Percentiles rank a stretch among this genome's conserved stretches.
phyloP scores from a whole-genome alignment of 495 filamentous ascomycete genomes.

The Trichocladium antarcticum region DNA sequence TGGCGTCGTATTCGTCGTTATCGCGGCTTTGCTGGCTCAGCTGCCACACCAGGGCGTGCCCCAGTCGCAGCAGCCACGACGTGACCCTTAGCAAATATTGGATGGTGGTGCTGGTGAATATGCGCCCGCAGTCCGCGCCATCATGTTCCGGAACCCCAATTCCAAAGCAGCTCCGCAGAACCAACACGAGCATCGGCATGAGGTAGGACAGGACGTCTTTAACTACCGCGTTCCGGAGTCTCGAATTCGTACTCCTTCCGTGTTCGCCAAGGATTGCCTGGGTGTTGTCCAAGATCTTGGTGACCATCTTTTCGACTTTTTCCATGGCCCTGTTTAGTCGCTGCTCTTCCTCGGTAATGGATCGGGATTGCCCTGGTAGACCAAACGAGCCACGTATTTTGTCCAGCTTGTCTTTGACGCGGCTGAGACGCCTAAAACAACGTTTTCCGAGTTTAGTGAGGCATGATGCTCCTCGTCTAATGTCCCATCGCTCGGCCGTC shows the following conservation, averaged over 20 bases:
- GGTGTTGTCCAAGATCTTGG: neutral
- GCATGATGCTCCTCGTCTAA: neutral
- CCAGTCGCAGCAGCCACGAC: conserved; percentile 4
- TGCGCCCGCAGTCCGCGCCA: neutral
- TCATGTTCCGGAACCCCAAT: conserved; percentile 5
- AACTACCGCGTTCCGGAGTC: neutral
- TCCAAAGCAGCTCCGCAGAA: conserved; percentile 3
- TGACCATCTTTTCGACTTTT: neutral
- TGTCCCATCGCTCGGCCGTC: neutral
- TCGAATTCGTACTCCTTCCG: neutral
- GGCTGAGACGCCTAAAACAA: neutral
- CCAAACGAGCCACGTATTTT: neutral
- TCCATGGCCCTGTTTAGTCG: neutral
- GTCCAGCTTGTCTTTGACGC: neutral
- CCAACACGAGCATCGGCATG: conserved; percentile 11
- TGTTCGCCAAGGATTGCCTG: neutral
- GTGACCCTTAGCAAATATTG: conserved; percentile 1
- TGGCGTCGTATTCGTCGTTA: neutral
- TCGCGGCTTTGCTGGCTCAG: neutral
- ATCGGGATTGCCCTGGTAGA: neutral
- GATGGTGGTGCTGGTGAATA: conserved; percentile 4
- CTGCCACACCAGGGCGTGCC: neutral
- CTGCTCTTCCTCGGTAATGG: neutral
- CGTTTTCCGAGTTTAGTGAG: neutral
- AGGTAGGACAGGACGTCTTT: neutral